Evolutionary conservation across 2,329 filamentous ascomycete species (phyloP).

Genomic region (Lecanicillium sp.): DNA sequence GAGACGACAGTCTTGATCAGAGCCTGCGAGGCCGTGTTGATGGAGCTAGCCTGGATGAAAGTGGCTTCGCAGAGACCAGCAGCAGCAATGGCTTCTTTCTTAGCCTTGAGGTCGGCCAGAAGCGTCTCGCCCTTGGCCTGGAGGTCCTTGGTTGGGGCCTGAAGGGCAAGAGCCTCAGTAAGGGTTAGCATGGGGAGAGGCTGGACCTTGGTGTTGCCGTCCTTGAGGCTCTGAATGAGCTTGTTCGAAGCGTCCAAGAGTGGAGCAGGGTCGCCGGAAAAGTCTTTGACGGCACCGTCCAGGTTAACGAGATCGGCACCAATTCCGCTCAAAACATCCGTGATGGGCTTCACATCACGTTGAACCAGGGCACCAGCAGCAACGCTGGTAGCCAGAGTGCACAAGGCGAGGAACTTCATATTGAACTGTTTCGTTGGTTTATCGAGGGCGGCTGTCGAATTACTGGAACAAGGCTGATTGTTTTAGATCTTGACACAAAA

Average conservation of each 20-base stretch:
- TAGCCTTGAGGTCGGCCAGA: slow-evolving; percentile 16
- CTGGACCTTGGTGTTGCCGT: slow-evolving; percentile 12
- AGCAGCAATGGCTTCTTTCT: slow-evolving; percentile 19
- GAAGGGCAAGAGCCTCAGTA: slow-evolving; percentile 12
- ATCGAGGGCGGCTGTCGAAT: too few species aligned
- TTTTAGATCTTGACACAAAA: too few species aligned
- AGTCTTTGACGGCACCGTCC: slow-evolving; percentile 15
- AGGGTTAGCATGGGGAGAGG: slow-evolving; percentile 10
- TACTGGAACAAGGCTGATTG: too few species aligned
- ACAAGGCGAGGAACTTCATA: slow-evolving; percentile 5
- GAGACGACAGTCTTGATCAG: slow-evolving; percentile 21
- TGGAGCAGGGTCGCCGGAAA: slow-evolving; percentile 14
- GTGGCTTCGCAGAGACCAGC: slow-evolving; percentile 19
- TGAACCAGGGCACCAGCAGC: slow-evolving; percentile 6
- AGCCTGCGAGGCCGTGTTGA: slow-evolving; percentile 16
- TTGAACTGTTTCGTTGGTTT: not conserved
- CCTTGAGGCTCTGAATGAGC: slow-evolving; percentile 13
- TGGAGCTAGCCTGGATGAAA: slow-evolving; percentile 15
- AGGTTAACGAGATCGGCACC: slow-evolving; percentile 12
- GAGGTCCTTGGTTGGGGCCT: slow-evolving; percentile 13
- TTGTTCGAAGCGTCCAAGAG: slow-evolving; percentile 14
- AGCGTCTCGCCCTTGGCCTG: slow-evolving; percentile 18
- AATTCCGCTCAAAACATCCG: slow-evolving; percentile 9
- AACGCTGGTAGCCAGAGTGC: not conserved
- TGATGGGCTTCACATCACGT: slow-evolving; percentile 10